Evolutionary conservation across 345 rosid species (phyloP).

Genomic region (Geranium brycei): DNA sequence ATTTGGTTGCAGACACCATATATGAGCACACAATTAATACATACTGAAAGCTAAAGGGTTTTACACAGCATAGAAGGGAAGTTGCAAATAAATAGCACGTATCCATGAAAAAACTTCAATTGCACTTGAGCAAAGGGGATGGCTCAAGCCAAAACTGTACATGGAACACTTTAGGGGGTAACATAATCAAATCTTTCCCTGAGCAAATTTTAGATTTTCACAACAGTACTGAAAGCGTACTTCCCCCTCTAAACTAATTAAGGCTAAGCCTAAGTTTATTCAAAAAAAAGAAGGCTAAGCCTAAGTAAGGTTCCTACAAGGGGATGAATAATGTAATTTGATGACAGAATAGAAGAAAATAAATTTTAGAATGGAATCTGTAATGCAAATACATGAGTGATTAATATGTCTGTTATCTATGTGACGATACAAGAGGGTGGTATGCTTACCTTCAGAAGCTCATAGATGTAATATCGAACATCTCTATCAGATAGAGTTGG

Average conservation of each 20-base stretch:
- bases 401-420: not conserved
- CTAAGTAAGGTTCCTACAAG: not conserved
- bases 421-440: slow-evolving; percentile 7
- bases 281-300: not conserved
- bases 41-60: no score
- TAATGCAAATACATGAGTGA: not conserved
- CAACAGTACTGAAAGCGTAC: no score
- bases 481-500: slow-evolving; percentile 81
- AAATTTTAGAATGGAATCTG: not conserved
- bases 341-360: not conserved
- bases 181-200: no score
- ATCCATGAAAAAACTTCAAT: no score
- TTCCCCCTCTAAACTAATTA: no score
- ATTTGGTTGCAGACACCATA: not conserved
- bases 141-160: no score
- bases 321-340: not conserved
- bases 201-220: no score
- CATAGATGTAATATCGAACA: slow-evolving; percentile 74
- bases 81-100: no score
- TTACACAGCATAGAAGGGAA: no score
- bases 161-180: no score
- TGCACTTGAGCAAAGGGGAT: no score
- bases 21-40: no score
- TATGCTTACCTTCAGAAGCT: slow-evolving; percentile 65
- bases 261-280: not conserved